Evolutionary conservation across 1,284 basidiomycete species (phyloP).

Genomic region (Trichosporon faecale): DNA sequence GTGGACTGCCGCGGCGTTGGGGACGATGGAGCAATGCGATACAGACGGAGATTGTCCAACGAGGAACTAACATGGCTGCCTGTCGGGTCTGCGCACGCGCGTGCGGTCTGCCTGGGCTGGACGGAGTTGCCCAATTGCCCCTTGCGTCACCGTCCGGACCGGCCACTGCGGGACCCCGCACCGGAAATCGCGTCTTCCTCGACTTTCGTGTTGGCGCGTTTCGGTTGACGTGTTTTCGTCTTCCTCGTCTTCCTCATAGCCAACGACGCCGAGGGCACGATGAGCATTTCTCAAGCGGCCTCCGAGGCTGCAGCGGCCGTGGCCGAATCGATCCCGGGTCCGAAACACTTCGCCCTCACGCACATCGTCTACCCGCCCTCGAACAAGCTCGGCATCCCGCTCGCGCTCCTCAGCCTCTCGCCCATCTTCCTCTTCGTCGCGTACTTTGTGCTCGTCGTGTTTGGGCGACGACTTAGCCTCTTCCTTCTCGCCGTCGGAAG

Average conservation of each 20-base stretch:
- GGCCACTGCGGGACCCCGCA: neutral
- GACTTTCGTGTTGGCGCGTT: neutral
- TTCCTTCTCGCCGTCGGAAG: constrained; percentile 40
- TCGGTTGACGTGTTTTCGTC: neutral
- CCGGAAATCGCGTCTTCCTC: neutral
- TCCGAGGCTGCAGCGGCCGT: constrained; percentile 41
- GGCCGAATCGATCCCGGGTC: constrained; percentile 10
- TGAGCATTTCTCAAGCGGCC: constrained; percentile 44
- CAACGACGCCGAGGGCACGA: constrained; percentile 30
- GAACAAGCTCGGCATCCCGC: constrained; percentile 42
- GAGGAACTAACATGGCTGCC: neutral
- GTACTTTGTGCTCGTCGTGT: constrained; percentile 48
- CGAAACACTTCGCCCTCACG: constrained; percentile 47
- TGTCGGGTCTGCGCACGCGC: neutral
- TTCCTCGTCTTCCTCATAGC: neutral
- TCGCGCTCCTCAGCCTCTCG: constrained; percentile 48
- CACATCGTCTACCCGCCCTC: constrained; percentile 47
- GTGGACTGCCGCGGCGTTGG: neutral
- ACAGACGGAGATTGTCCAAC: neutral
- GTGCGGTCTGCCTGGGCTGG: neutral
- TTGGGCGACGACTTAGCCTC: constrained; percentile 43
- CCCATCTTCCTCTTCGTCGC: constrained; percentile 53
- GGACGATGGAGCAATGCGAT: neutral
- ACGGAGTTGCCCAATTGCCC: neutral
- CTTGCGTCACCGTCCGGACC: neutral